phyloP scores from a whole-genome alignment of 1,284 basidiomycete species.

The Limonomyces culmigenus region DNA sequence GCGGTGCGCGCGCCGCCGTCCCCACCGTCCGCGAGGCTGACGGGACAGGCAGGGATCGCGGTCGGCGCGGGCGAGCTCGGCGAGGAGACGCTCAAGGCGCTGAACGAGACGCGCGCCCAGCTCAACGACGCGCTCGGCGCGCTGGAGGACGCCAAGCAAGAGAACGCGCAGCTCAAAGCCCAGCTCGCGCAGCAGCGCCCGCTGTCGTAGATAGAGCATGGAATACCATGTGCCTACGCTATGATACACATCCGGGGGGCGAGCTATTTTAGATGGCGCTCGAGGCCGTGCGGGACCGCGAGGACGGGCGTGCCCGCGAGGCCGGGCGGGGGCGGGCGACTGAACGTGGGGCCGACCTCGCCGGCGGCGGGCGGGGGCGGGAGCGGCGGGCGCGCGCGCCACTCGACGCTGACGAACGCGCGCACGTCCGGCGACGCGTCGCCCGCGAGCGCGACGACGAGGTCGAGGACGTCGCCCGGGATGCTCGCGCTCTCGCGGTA shows the following conservation, averaged over 20 bases:
- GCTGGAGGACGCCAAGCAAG: constrained; percentile 16
- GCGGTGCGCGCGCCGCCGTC: constrained; percentile 36
- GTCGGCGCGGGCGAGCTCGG: constrained; percentile 57
- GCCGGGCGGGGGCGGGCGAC: constrained; percentile 4
- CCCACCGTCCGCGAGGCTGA: too few relatives aligned
- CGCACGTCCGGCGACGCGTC: constrained; percentile 14
- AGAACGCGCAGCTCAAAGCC: constrained; percentile 20
- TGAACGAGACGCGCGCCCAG: constrained; percentile 28
- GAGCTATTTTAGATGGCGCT: too few relatives aligned
- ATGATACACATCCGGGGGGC: too few relatives aligned
- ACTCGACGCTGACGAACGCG: constrained; percentile 8
- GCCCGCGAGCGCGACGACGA: constrained; percentile 8
- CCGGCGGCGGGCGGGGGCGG: not conserved
- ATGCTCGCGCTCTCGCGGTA: constrained; percentile 3
- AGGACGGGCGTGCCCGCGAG: too few relatives aligned
- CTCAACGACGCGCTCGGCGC: constrained; percentile 21
- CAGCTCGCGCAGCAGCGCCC: constrained; percentile 15
- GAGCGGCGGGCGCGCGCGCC: not conserved
- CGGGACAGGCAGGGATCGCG: constrained; percentile 50
- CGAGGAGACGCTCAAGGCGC: constrained; percentile 29
- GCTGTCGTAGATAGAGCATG: too few relatives aligned
- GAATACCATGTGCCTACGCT: too few relatives aligned
- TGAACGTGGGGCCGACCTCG: constrained; percentile 5
- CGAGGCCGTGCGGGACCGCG: too few relatives aligned
- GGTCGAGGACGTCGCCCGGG: constrained; percentile 1